Evolutionary conservation across 169 alveolate species (phyloP).

Genomic region (Nephromyces sp.): DNA sequence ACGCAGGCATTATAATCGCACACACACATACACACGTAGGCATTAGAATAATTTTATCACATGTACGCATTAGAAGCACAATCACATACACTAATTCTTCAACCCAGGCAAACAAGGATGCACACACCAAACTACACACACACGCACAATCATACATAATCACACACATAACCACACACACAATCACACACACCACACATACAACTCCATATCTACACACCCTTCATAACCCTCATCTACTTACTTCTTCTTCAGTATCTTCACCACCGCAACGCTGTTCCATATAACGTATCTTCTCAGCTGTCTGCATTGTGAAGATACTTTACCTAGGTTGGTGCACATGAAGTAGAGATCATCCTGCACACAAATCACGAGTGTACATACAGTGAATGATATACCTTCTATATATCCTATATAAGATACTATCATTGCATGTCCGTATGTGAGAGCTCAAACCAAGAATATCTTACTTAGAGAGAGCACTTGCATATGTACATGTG

Average conservation of each 20-base stretch:
- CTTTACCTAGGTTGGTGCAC: neutral
- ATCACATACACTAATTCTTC: neutral
- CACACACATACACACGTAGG: too few species aligned
- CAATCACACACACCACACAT: neutral
- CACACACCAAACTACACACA: neutral
- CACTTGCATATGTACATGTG: too few species aligned
- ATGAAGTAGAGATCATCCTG: neutral
- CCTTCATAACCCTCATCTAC: too few species aligned
- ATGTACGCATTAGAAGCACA: neutral
- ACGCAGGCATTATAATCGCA: too few species aligned
- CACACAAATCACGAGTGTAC: neutral
- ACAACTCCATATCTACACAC: too few species aligned
- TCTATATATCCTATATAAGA: neutral
- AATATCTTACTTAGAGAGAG: neutral
- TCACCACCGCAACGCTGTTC: conserved; percentile 28
- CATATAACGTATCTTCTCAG: conserved; percentile 23
- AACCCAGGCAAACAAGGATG: neutral
- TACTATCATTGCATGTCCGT: neutral
- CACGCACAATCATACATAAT: neutral
- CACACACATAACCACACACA: neutral
- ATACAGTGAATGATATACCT: neutral
- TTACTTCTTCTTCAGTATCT: conserved; percentile 6
- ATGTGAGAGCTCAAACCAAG: neutral
- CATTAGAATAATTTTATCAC: too few species aligned
- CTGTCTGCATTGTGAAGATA: conserved; percentile 1